These are phyloP conservation scores for Tolypocladium nubicola DNA, from an alignment of 2,329 filamentous ascomycete species.

Conservation along the genomic window DNA sequence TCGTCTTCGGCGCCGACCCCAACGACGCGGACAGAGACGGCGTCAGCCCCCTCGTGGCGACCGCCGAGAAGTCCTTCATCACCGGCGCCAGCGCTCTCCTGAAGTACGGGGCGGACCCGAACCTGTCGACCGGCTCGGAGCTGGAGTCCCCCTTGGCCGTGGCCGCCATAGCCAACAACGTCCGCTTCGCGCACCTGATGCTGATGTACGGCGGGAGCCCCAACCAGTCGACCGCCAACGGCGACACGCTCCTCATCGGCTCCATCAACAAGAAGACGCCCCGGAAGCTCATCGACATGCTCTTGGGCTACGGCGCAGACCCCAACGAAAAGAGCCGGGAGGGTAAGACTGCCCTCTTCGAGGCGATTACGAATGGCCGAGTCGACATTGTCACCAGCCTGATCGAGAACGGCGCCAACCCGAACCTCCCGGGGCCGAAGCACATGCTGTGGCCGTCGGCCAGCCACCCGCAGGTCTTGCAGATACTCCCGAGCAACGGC, in stretches of 20 bases:
- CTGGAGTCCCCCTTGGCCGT: conserved; percentile 44
- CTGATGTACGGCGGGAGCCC: conserved; percentile 51
- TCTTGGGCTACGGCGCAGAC: conserved; percentile 50
- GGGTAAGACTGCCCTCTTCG: conserved; percentile 53
- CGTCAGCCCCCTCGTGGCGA: conserved; percentile 38
- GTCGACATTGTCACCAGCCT: conserved; percentile 42
- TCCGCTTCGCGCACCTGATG: conserved; percentile 47
- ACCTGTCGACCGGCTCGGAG: conserved; percentile 36
- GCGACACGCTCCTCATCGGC: conserved; percentile 50
- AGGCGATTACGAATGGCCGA: conserved; percentile 45
- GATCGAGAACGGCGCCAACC: conserved; percentile 48
- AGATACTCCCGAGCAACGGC: conserved; percentile 46
- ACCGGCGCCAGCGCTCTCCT: conserved; percentile 48
- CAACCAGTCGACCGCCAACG: conserved; percentile 40
- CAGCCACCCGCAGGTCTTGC: conserved; percentile 46
- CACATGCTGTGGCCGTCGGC: conserved; percentile 58
- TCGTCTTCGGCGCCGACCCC: conserved; percentile 47
- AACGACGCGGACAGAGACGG: conserved; percentile 38
- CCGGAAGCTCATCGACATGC: conserved; percentile 42
- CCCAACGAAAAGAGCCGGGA: conserved; percentile 48
- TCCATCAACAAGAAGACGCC: conserved; percentile 50
- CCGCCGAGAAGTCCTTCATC: conserved; percentile 41
- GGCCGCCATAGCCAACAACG: conserved; percentile 39
- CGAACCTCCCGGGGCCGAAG: conserved; percentile 59
- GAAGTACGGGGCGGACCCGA: conserved; percentile 54